These are phyloP conservation scores for Teratosphaeria zuluensis DNA, from an alignment of 2,329 filamentous ascomycete species.

Conservation along the genomic window DNA sequence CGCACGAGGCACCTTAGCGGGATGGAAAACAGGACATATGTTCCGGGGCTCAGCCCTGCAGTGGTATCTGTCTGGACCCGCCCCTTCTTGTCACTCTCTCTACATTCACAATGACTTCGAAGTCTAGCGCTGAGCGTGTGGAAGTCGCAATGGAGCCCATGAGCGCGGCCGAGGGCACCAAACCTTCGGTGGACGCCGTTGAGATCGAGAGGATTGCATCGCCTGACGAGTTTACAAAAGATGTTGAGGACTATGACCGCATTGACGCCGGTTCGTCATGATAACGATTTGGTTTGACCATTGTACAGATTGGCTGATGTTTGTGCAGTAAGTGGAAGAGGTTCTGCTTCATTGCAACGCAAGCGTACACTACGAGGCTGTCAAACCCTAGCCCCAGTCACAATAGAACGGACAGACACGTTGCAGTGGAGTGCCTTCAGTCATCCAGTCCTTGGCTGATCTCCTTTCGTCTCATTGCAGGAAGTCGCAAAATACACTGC, in stretches of 20 bases:
- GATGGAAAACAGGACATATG: neutral
- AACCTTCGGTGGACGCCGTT: constrained; percentile 6
- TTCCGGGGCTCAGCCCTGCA: neutral
- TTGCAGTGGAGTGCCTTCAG: neutral
- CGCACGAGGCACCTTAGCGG: neutral
- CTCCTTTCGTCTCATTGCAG: constrained; percentile 20
- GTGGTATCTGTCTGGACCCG: neutral
- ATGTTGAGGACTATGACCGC: constrained; percentile 47
- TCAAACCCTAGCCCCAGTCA: too few species aligned
- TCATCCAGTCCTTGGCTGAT: neutral
- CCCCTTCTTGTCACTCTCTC: neutral
- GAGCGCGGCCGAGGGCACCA: neutral
- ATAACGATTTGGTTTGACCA: neutral
- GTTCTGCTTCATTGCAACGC: too few species aligned
- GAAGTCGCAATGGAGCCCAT: neutral
- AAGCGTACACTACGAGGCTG: too few species aligned
- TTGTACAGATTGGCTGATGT: neutral
- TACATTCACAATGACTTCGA: neutral
- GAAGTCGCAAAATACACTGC: constrained; percentile 63
- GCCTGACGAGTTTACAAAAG: constrained; percentile 35
- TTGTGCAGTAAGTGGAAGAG: neutral
- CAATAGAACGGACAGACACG: neutral
- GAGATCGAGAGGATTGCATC: constrained; percentile 44
- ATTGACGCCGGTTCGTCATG: constrained; percentile 40
- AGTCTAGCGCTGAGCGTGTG: neutral